Evolutionary conservation across 371 early-diverging fungal species (phyloP).

Genomic region (Actinomortierella ambigua): DNA sequence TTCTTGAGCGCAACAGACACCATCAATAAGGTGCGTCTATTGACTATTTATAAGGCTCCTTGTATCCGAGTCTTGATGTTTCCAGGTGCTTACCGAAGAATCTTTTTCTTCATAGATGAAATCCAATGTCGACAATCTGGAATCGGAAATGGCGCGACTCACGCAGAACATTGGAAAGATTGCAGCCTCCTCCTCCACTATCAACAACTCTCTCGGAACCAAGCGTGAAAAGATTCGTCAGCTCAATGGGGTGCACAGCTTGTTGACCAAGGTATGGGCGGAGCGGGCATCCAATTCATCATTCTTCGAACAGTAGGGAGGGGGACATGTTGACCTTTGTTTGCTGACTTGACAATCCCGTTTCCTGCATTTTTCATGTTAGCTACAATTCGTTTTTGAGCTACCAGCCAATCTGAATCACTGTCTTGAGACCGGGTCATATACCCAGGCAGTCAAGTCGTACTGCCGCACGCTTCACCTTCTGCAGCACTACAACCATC

Average conservation of each 20-base stretch:
- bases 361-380: background rate
- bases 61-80: slow-evolving; percentile 1
- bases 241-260: slow-evolving; percentile 75
- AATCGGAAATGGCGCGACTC: slow-evolving; percentile 75
- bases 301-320: too few species aligned
- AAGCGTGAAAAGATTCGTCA: slow-evolving; percentile 76
- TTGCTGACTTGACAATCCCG: too few species aligned
- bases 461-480: slow-evolving; percentile 74
- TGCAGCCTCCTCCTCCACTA: slow-evolving; percentile 52
- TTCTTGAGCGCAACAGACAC: slow-evolving; percentile 95
- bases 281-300: too few species aligned
- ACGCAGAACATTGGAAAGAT: slow-evolving; percentile 74
- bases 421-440: slow-evolving; percentile 61
- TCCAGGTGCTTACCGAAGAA: background rate
- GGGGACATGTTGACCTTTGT: too few species aligned
- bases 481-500: slow-evolving; percentile 74
- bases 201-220: slow-evolving; percentile 66
- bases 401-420: slow-evolving; percentile 74
- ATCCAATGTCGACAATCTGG: slow-evolving; percentile 78
- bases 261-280: slow-evolving; percentile 57
- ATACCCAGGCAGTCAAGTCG: slow-evolving; percentile 77
- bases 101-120: slow-evolving; percentile 61
- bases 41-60: too few species aligned
- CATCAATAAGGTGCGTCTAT: slow-evolving; percentile 62
- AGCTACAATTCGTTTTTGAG: slow-evolving; percentile 87